Evolutionary conservation across 192 early-diverging fungal species (phyloP), one percentile per base, ranked within the genome.

Genomic region (Pilobolus umbonatus): DNA sequence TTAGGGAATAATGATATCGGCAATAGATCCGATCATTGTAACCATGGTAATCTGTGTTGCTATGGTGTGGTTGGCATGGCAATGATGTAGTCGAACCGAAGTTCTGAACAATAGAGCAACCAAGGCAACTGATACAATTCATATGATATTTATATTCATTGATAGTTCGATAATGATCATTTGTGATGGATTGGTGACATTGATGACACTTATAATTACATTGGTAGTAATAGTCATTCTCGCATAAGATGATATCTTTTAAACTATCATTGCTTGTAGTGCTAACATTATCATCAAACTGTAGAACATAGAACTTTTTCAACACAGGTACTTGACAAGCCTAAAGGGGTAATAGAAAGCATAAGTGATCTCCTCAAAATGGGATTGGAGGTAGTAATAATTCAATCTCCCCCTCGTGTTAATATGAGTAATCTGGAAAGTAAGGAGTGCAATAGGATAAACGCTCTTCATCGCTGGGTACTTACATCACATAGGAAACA

Each of bases 41-140:
- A 63, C 91, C 90, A 63, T 89, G 92, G 63, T 38, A 9, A 1
- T 36, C 21, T 53, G 32, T 15, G 54, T 88, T 88, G 51, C 89
- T 82, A 48, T 86, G 85, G 1, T 85, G 68, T 90, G 90, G 46
- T 89, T 77, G 22, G 74, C 86, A 25, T 79, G 69, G 56, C 89
- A 92, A 25, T 82, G 77, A 24, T 24, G 44, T 15, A 0, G 42
- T 31, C 29, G 50, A 31, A 31, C 29, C 34, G 35, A 54, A 17
- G 25, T 54, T 54, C 38, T 54, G 22, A 22, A 54, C 22, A 21
- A 54, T 38, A 22, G 52, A 38, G 10, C 52, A 54, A 54, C 52
- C 52, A 12, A 84, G 79, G 74, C 91, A 94, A 43, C 81, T 82
- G 67, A 94, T 91, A 70, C 92, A 90, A 61, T 92, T 83, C n/a